These are phyloP conservation scores for Astragalus membranaceus DNA, from an alignment of 306 rosid genomes.

Conservation along the genomic window DNA sequence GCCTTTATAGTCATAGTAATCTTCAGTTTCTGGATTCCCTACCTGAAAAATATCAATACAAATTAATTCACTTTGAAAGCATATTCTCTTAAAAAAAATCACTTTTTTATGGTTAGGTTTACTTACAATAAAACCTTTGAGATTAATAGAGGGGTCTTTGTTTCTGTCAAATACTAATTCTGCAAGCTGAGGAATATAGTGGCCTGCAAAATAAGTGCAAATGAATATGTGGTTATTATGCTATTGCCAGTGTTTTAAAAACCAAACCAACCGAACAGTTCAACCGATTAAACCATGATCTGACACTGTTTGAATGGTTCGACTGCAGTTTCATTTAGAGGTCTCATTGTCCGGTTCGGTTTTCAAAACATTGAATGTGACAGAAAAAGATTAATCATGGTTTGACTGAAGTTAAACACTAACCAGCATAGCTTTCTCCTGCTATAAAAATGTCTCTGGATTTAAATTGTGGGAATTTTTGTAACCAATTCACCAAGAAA, in stretches of 20 bases:
- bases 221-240: not conserved
- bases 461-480: slow-evolving; percentile 43
- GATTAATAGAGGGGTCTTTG: slow-evolving; percentile 39
- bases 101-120: not conserved
- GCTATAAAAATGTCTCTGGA: slow-evolving; percentile 43
- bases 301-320: no score
- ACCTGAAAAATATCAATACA: slow-evolving; percentile 20
- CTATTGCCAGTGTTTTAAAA: no score
- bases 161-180: slow-evolving; percentile 47
- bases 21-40: slow-evolving; percentile 49
- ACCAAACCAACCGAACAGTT: no score
- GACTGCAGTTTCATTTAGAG: no score
- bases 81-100: not conserved
- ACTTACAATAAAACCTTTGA: slow-evolving; percentile 60
- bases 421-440: slow-evolving; percentile 60
- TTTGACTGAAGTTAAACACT: slow-evolving; percentile 6
- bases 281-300: no score
- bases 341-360: no score
- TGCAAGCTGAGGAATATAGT: slow-evolving; percentile 52
- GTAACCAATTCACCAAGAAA: slow-evolving; percentile 57
- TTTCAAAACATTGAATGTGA: not conserved
- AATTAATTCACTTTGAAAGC: not conserved
- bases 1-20: slow-evolving; percentile 39
- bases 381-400: not conserved
- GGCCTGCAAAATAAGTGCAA: slow-evolving; percentile 31